These are phyloP conservation scores for Tillandsia leiboldiana DNA, from an alignment of 176 grass and related monocot species.

Conservation along the genomic window DNA sequence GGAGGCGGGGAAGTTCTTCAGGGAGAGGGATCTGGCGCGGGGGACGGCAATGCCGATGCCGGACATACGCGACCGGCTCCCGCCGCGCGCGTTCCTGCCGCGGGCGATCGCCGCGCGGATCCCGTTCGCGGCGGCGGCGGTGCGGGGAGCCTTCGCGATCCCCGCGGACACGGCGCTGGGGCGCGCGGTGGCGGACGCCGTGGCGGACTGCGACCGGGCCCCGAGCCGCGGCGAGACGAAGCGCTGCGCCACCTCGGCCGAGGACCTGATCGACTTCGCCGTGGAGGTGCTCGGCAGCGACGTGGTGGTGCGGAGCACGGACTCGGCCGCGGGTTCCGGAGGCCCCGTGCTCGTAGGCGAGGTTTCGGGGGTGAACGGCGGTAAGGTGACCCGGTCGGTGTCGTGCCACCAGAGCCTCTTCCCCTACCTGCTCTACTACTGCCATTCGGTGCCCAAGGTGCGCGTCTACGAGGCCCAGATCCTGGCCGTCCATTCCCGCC, in stretches of 20 bases:
- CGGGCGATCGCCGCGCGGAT: conserved; percentile 39
- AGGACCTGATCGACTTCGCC: conserved; percentile 72
- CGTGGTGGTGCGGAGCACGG: conserved; percentile 60
- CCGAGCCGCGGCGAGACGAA: conserved; percentile 63
- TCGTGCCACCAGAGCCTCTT: conserved; percentile 90
- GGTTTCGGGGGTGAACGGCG: conserved; percentile 39
- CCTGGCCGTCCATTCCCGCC: conserved; percentile 14
- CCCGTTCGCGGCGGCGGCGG: conserved; percentile 32
- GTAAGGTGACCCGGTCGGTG: conserved; percentile 50
- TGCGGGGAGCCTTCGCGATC: conserved; percentile 36
- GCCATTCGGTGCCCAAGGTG: conserved; percentile 73
- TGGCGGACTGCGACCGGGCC: conserved; percentile 38
- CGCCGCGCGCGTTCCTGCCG: conserved; percentile 52
- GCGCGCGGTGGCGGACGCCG: conserved; percentile 55
- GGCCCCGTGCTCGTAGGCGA: conserved; percentile 37
- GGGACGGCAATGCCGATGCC: conserved; percentile 69
- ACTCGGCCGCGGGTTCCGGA: conserved; percentile 36
- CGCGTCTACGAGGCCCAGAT: conserved; percentile 70
- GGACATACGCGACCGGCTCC: conserved; percentile 68
- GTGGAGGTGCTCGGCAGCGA: conserved; percentile 63
- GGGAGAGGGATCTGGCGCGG: conserved; percentile 44
- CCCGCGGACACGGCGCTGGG: conserved; percentile 48
- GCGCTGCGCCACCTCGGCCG: conserved; percentile 56
- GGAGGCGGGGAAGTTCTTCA: conserved; percentile 71
- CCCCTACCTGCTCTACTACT: conserved; percentile 88